Conservation (phyloP, 495 filamentous ascomycete species). For the Pyrenula aspistea region DNA sequence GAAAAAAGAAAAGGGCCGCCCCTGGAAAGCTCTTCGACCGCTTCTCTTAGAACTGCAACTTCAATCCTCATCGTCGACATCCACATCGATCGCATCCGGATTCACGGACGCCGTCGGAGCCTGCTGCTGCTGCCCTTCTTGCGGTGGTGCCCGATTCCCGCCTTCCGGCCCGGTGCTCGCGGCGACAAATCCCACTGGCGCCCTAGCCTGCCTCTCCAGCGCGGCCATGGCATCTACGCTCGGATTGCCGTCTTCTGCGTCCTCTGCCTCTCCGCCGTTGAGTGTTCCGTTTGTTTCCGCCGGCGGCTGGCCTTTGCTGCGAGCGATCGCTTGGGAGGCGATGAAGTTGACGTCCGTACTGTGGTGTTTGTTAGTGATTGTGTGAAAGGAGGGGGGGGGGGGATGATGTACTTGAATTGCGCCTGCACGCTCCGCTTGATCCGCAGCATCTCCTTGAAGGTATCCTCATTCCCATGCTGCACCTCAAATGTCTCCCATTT, state of each 20-base stretch:
- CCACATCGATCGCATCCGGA: constrained; percentile 83
- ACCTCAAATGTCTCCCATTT: constrained; percentile 98
- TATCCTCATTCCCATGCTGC: constrained; percentile 96
- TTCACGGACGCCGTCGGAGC: constrained; percentile 48
- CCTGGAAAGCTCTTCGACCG: no score
- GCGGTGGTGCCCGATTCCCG: constrained; percentile 41
- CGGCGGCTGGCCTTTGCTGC: constrained; percentile 52
- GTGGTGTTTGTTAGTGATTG: constrained; percentile 12
- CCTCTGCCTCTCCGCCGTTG: constrained; percentile 11
- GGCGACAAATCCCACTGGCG: constrained; percentile 85
- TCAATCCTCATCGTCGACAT: constrained; percentile 42
- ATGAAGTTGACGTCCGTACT: constrained; percentile 97
- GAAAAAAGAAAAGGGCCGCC: no score
- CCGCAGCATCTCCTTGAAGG: constrained; percentile 97
- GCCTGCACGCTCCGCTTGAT: constrained; percentile 96
- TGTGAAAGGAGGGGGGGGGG: constrained; percentile 1
- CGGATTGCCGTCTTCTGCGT: constrained; percentile 39
- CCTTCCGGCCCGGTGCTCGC: constrained; percentile 69
- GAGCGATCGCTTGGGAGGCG: constrained; percentile 84
- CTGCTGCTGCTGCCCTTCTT: constrained; percentile 21
- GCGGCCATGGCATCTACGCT: constrained; percentile 79
- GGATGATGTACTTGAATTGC: constrained; percentile 65
- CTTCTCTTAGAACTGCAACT: no score
- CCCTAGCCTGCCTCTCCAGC: constrained; percentile 77
- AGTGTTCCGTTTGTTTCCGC: constrained; percentile 20